phyloP scores from a whole-genome alignment of 2,329 filamentous ascomycete species.

The Neonectria punicea region DNA sequence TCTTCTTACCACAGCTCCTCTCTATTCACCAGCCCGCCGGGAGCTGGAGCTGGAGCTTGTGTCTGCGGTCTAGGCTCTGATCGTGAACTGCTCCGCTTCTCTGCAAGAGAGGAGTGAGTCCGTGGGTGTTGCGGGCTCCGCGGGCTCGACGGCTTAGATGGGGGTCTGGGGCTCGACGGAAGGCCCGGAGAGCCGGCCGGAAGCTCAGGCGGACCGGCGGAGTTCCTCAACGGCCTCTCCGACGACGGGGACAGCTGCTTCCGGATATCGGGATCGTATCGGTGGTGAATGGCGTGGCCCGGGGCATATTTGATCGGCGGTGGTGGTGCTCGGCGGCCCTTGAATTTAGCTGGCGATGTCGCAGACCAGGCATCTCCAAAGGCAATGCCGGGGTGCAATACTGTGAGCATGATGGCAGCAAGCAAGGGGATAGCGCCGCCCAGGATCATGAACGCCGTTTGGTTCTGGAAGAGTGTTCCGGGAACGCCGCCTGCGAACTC shows the following conservation, averaged over 20 bases:
- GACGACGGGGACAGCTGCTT: slow-evolving; percentile 44
- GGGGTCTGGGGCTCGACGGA: slow-evolving; percentile 43
- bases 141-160: slow-evolving; percentile 34
- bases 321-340: slow-evolving; percentile 34
- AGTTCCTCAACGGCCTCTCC: slow-evolving; percentile 29
- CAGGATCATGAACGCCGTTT: slow-evolving; percentile 52
- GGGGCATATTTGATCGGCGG: slow-evolving; percentile 30
- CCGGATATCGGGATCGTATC: slow-evolving; percentile 50
- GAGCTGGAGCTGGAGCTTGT: background rate
- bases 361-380: slow-evolving; percentile 54
- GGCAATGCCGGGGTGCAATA: slow-evolving; percentile 51
- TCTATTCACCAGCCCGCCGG: slow-evolving; percentile 14
- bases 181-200: slow-evolving; percentile 44
- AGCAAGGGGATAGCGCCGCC: slow-evolving; percentile 55
- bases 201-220: slow-evolving; percentile 34
- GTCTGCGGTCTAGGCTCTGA: background rate
- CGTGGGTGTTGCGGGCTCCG: background rate
- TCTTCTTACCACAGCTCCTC: slow-evolving; percentile 26
- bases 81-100: background rate
- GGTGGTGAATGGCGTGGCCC: slow-evolving; percentile 43
- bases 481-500: slow-evolving; percentile 51
- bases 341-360: slow-evolving; percentile 48
- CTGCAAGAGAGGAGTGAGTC: background rate
- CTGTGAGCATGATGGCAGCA: slow-evolving; percentile 48
- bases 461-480: slow-evolving; percentile 50